phyloP scores from a whole-genome alignment of 768 basidiomycete species.

The Kwoniella sp. region DNA sequence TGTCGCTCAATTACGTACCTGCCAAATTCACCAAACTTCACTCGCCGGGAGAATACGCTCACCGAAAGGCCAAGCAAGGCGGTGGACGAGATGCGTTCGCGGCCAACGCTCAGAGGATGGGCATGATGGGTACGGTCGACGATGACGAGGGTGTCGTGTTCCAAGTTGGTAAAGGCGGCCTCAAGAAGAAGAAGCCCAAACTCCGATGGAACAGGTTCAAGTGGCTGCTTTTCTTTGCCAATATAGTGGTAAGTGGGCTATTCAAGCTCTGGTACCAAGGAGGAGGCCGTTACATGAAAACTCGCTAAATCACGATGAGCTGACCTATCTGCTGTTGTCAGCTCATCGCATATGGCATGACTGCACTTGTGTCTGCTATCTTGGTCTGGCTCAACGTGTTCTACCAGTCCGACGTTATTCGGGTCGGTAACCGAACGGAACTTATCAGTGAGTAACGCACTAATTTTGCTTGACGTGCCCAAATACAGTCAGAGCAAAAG shows the following conservation, averaged over 20 bases:
- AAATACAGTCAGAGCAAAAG: too few relatives aligned
- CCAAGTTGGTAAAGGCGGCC: conserved; percentile 57
- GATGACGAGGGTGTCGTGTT: conserved; percentile 59
- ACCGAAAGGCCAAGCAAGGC: conserved; percentile 59
- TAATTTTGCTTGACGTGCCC: too few relatives aligned
- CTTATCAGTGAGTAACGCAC: conserved; percentile 64
- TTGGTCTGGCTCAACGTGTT: conserved; percentile 78
- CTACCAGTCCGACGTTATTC: conserved; percentile 69
- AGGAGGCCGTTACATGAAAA: too few relatives aligned
- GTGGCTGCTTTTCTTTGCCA: conserved; percentile 73
- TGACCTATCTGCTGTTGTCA: conserved; percentile 36
- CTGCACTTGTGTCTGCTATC: conserved; percentile 67
- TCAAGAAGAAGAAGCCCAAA: conserved; percentile 59
- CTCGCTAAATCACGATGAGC: too few relatives aligned
- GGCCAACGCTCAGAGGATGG: conserved; percentile 63
- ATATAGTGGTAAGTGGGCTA: conserved; percentile 61
- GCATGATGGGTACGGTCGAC: conserved; percentile 63
- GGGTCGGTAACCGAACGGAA: conserved; percentile 69
- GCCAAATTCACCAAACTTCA: conserved; percentile 67
- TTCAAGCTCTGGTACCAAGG: background rate
- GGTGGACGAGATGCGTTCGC: conserved; percentile 72
- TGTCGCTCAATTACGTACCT: conserved; percentile 75
- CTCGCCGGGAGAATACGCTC: conserved; percentile 59
- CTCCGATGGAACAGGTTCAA: conserved; percentile 83
- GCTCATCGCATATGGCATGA: conserved; percentile 67